Evolutionary conservation across 2,329 filamentous ascomycete genomes (phyloP).

Genomic region (Calonectria pteridis): DNA sequence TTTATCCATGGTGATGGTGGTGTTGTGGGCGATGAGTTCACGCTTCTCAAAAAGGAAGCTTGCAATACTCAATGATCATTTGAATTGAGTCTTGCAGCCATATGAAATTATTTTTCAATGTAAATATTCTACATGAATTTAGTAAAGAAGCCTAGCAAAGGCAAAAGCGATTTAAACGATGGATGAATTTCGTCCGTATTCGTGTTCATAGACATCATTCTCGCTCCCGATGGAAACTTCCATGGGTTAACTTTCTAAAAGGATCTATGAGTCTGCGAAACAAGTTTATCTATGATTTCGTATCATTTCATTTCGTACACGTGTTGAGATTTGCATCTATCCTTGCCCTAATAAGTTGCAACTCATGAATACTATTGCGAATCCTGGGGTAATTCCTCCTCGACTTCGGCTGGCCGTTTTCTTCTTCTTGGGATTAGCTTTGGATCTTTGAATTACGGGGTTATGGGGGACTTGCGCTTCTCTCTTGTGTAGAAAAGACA

Average conservation of each 20-base stretch:
- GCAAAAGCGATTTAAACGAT: background rate
- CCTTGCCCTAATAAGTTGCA: too few relatives aligned
- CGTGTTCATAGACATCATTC: background rate
- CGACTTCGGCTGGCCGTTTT: background rate
- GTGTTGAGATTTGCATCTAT: background rate
- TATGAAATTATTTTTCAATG: background rate
- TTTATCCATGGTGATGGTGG: slow-evolving; percentile 58
- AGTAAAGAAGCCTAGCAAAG: background rate
- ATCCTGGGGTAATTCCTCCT: background rate
- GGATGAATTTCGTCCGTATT: background rate
- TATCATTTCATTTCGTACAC: background rate
- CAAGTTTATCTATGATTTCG: too few relatives aligned
- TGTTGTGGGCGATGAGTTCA: slow-evolving; percentile 54
- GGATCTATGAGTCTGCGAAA: too few relatives aligned
- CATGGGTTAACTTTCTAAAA: too few relatives aligned
- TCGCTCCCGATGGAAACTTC: too few relatives aligned
- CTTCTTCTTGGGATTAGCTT: background rate
- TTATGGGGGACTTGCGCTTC: background rate
- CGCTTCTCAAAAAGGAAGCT: slow-evolving; percentile 8
- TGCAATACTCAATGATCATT: background rate
- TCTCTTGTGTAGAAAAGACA: background rate
- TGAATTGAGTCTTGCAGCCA: too few relatives aligned
- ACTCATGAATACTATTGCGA: background rate
- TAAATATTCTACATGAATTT: background rate
- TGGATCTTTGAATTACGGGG: background rate